A percentile compares a stretch with the other conserved stretches of the same genome.
Conservation (phyloP, 345 rosid genomes). For the Murraya koenigii region DNA sequence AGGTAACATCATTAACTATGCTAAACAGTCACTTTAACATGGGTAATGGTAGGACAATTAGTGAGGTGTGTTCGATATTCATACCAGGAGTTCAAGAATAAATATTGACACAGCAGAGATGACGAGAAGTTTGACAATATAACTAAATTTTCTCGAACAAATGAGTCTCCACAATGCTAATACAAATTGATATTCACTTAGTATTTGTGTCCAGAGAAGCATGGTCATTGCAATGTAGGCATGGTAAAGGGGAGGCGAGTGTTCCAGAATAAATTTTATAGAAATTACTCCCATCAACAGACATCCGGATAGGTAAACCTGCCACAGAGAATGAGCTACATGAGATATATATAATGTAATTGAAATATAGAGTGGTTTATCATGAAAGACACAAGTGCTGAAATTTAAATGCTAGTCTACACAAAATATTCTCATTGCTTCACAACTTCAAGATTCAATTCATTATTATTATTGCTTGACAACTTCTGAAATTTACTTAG, state of each 20-base stretch:
- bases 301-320: constrained; percentile 61
- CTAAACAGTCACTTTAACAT: constrained; percentile 13
- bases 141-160: constrained; percentile 40
- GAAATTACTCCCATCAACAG: constrained; percentile 59
- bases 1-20: constrained; percentile 17
- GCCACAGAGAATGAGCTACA: constrained; percentile 31
- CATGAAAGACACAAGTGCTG: neutral
- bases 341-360: constrained; percentile 17
- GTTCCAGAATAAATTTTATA: constrained; percentile 55
- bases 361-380: neutral
- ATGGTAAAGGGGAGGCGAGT: constrained; percentile 88
- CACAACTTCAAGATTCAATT: too few relatives aligned
- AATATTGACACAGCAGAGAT: constrained; percentile 48
- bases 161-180: constrained; percentile 62
- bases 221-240: constrained; percentile 85
- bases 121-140: constrained; percentile 50
- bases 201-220: constrained; percentile 80
- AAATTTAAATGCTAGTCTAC: neutral
- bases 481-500: neutral
- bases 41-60: constrained; percentile 6
- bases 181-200: constrained; percentile 57
- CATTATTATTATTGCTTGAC: too few relatives aligned
- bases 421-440: neutral
- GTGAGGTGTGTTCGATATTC: constrained; percentile 8
- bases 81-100: constrained; percentile 85